Evolutionary conservation across 179 eudicot genomes (phyloP), one percentile per base, ranked within the genome.

Genomic region (Sideroxylon spinosum): DNA sequence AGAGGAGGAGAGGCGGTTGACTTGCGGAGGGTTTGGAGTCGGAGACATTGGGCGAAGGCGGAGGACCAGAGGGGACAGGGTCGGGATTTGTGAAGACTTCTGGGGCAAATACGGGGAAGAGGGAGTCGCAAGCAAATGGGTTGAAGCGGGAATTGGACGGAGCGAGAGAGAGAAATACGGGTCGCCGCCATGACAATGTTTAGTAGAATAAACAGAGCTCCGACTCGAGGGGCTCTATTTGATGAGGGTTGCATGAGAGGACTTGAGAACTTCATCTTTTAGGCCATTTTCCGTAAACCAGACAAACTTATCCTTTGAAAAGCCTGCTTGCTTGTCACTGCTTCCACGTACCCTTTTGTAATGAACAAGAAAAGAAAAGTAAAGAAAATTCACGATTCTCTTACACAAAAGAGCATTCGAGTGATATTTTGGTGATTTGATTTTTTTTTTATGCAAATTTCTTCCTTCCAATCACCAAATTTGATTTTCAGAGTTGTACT

Each of bases 1-100:
- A 16, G 19, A 6, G 64, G 50, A 88, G 84, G 87, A 89, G 44
- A 3, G 44, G 44, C 44, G 44, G 44, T 37, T 64, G 83, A 78
- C 37, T 28, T 66, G 71, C 23, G 66, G 37, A 57, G 71, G 70
- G 81, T 20, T 7, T 73, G 81, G 62, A 90, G 85, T 80, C 89
- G 81, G 56, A 88, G 86, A 81, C 96, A 89, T 84, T 75, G 80
- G 50, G 88, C 81, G 87, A 89, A 90, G 77, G 94, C 87, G 22
- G 96, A 76, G 64, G 25, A 60, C 19, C 19, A 13, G 25, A 13
- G 22, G 19, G 71, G 71, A 0, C 48, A 13, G 23, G 16, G 56
- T 22, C 6, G 23, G 22, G 73, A 46, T 2, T 69, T 46, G 73
- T 11, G 61, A 0, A 25, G 61, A 71, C 6, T 9, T 48, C 19